Evolutionary conservation across 2,329 filamentous ascomycete species (phyloP), one percentile per base, ranked within the genome.

Genomic region (Paraconiothyrium sp.): DNA sequence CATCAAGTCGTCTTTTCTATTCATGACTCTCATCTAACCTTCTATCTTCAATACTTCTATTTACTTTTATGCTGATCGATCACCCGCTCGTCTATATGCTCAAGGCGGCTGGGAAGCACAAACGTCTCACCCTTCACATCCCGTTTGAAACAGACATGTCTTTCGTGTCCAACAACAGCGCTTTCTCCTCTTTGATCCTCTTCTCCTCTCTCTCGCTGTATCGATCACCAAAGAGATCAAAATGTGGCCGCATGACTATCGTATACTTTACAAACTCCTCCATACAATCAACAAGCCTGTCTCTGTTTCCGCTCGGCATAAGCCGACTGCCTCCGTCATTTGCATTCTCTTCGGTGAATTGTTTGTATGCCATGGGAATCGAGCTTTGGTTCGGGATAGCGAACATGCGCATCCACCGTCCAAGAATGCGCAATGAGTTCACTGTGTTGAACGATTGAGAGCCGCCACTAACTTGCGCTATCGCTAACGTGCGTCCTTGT

Each of bases 261-360:
- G 87, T 90, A 69, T 89, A 90, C 73, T 90, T 90, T 4, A 91
- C 88, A 75, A 91, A 85, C 73, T 91, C 89, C 77, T 91, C 89
- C 84, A 90, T 89, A 64, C 86, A 89, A 76, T 90, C 88, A 1
- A 90, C 87, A 14, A 90, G 67, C 2, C 88, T 79, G 58, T 89
- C 85, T 11, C 88, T 76, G 63, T 89, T 89, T 0, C 81, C 79
- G 69, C 87, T 85, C 0, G 84, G 80, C 71, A 85, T 80, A 30
- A 90, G 77, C 37, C 86, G 76, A 50, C 82, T 84, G 27, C 84
- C 82, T 4, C 74, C 82, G 4, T 79, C 76, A 10, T 76, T 76
- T 32, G 83, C 82, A n/a, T 81, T 78, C 3, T 70, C 74, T 34
- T 78, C 78, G 0, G 85, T 86, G 52, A 90, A 90, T 49, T 88